Conservation (phyloP, 106 monocot species). For the Cymbidium sinense region DNA sequence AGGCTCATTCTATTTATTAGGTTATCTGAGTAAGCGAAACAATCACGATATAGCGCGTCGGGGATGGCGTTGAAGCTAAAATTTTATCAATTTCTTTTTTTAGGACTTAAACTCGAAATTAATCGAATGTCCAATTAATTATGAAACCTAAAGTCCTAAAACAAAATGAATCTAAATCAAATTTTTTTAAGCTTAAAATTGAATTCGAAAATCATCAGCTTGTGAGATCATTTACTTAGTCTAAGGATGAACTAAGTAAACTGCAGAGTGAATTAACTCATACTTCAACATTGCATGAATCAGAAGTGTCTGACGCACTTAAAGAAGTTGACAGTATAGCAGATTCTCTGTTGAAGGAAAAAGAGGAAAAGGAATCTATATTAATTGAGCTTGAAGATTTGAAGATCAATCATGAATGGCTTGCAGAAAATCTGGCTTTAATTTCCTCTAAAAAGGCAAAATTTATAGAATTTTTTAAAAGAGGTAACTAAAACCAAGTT, state of each 20-base stretch:
- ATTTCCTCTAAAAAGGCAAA: constrained; percentile 41
- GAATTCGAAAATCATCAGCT: no score
- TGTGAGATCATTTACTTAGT: constrained; percentile 17
- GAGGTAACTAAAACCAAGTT: constrained; percentile 35
- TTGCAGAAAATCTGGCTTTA: constrained; percentile 32
- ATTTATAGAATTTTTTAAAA: constrained; percentile 33
- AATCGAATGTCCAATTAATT: no score
- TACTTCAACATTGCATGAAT: constrained; percentile 20
- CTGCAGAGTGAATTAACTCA: constrained; percentile 6
- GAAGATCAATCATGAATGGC: constrained; percentile 17
- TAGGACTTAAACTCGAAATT: no score
- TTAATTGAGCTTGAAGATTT: constrained; percentile 35
- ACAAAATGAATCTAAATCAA: no score
- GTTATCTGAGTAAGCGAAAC: no score
- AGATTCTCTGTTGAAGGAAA: constrained; percentile 29
- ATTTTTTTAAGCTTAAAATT: no score
- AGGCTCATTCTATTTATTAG: no score
- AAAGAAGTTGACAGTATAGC: constrained; percentile 30
- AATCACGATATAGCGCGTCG: no score
- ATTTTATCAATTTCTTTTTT: no score
- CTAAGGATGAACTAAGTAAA: constrained; percentile 31
- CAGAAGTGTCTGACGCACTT: constrained; percentile 28
- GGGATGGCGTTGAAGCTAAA: no score
- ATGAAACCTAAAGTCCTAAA: no score
- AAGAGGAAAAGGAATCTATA: constrained; percentile 24